These are phyloP conservation scores for Santalum album DNA, from an alignment of 164 flowering plant species.

Conservation along the genomic window DNA sequence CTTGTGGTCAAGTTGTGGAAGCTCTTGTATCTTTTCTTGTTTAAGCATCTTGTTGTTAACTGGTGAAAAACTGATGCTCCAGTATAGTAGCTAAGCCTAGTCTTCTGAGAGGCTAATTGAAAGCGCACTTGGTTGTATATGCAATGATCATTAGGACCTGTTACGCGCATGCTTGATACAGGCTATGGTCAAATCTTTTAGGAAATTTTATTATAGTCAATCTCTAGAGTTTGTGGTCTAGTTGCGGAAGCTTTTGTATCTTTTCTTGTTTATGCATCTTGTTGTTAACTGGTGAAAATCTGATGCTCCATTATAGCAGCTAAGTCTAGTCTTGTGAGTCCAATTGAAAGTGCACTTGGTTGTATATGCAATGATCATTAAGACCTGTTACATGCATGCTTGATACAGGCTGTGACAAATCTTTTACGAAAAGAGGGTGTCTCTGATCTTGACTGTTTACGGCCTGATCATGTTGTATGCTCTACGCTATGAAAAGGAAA, in stretches of 20 bases:
- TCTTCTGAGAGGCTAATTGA: neutral
- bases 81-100: neutral
- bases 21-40: too few species aligned
- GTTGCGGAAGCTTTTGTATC: too few species aligned
- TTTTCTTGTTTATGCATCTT: too few species aligned
- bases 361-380: neutral
- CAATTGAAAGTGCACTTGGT: neutral
- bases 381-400: neutral
- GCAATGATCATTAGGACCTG: neutral
- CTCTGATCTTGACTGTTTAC: conserved; percentile 81
- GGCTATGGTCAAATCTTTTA: conserved; percentile 80
- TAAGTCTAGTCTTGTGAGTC: neutral
- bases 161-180: conserved; percentile 18
- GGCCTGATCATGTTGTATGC: conserved; percentile 92
- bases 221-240: too few species aligned
- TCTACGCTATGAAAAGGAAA: conserved; percentile 96
- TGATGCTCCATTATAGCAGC: neutral
- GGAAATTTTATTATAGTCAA: too few species aligned
- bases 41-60: neutral
- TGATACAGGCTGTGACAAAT: conserved; percentile 71
- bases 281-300: neutral
- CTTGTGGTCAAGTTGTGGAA: too few species aligned
- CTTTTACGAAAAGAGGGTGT: conserved; percentile 71
- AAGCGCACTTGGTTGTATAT: neutral
- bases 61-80: neutral